A percentile compares a stretch with the other conserved stretches of the same genome.
phyloP scores from a whole-genome alignment of 371 early-diverging fungal species.

The Circinella umbellata region DNA sequence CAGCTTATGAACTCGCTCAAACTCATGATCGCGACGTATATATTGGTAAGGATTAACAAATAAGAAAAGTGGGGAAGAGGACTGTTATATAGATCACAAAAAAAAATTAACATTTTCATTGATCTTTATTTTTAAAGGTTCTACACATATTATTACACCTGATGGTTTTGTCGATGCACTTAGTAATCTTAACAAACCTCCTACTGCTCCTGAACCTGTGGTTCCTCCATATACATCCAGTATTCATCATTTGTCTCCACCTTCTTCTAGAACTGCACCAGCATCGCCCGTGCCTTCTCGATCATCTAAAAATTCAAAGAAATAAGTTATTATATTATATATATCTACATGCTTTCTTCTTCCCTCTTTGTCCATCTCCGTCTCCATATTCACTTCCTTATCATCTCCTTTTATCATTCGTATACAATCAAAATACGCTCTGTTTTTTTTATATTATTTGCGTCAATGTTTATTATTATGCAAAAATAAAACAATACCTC shows the following conservation, averaged over 20 bases:
- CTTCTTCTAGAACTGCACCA: background rate
- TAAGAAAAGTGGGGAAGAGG: too few relatives aligned
- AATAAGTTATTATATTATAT: background rate
- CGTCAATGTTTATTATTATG: too few relatives aligned
- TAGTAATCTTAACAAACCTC: slow-evolving; percentile 33
- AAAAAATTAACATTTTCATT: background rate
- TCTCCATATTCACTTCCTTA: background rate
- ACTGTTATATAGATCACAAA: too few relatives aligned
- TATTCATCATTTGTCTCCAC: slow-evolving; percentile 19
- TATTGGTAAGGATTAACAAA: slow-evolving; percentile 61
- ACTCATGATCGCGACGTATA: slow-evolving; percentile 77
- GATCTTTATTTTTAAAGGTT: slow-evolving; percentile 49
- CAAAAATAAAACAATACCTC: too few relatives aligned
- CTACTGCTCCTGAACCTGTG: slow-evolving; percentile 27
- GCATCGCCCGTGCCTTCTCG: slow-evolving; percentile 9
- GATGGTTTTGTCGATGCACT: slow-evolving; percentile 73
- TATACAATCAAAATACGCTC: too few relatives aligned
- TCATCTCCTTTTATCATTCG: background rate
- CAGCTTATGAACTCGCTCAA: slow-evolving; percentile 81
- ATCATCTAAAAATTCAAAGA: slow-evolving; percentile 2
- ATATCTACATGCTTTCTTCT: background rate
- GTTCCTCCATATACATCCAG: slow-evolving; percentile 45
- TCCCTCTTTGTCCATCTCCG: background rate
- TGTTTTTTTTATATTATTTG: too few relatives aligned
- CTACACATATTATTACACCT: slow-evolving; percentile 83